These are phyloP conservation scores for Aegilops speltoides DNA, from an alignment of 176 grass and related monocot genomes.

Conservation along the genomic window DNA sequence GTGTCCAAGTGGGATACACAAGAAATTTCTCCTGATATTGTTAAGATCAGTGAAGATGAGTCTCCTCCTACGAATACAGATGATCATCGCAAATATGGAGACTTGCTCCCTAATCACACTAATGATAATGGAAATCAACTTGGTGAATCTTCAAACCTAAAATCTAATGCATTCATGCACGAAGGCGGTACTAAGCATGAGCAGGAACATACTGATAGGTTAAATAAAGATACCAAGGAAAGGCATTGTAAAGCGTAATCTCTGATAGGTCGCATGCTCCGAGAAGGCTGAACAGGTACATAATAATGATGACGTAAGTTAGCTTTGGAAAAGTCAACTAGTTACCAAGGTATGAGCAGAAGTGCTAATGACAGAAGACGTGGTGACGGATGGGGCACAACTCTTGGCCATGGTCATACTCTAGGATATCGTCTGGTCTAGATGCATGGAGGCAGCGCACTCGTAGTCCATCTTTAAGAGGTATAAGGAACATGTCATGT, in stretches of 20 bases:
- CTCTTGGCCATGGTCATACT: conserved; percentile 35
- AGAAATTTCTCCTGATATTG: not conserved
- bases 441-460: conserved; percentile 51
- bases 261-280: conserved; percentile 26
- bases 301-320: conserved; percentile 43
- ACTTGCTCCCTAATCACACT: not conserved
- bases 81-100: conserved; percentile 9
- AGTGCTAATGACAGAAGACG: conserved; percentile 43
- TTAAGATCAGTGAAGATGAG: conserved; percentile 48
- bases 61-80: conserved; percentile 28
- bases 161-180: conserved; percentile 31
- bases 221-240: conserved; percentile 39
- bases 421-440: conserved; percentile 47
- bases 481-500: conserved; percentile 42
- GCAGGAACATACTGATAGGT: conserved; percentile 23
- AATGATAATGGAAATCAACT: conserved; percentile 19
- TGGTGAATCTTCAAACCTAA: conserved; percentile 23
- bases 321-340: conserved; percentile 25
- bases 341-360: conserved; percentile 41
- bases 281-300: conserved; percentile 25
- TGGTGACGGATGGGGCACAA: conserved; percentile 40
- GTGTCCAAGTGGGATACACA: conserved; percentile 60
- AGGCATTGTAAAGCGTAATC: conserved; percentile 38
- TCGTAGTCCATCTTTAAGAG: conserved; percentile 60
- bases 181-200: conserved; percentile 18